Conservation (phyloP, 495 filamentous ascomycete species). For the Extremus antarcticus region DNA sequence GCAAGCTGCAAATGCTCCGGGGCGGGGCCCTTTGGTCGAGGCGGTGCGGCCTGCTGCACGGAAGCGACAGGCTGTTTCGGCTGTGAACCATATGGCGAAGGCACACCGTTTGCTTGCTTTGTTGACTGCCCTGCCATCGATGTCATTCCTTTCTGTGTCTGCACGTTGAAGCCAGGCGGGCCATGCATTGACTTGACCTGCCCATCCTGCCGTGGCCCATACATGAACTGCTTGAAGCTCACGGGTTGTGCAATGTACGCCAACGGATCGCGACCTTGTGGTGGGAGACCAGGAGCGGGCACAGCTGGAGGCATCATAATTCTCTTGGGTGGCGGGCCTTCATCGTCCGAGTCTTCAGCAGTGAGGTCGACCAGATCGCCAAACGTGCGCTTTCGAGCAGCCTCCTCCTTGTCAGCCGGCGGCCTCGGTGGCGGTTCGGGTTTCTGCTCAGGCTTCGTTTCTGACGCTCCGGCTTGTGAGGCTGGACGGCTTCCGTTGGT, state of each 20-base stretch:
- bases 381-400: slow-evolving; percentile 38
- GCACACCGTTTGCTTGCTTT: neutral
- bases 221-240: neutral
- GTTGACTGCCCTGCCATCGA: neutral
- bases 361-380: slow-evolving; percentile 42
- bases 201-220: neutral
- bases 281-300: neutral
- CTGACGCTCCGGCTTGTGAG: slow-evolving; percentile 2
- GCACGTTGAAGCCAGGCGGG: neutral
- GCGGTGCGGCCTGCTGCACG: neutral
- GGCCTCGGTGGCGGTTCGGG: slow-evolving; percentile 13
- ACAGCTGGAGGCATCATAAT: neutral
- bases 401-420: slow-evolving; percentile 31
- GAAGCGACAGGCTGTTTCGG: neutral
- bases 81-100: neutral
- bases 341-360: slow-evolving; percentile 32
- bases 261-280: neutral
- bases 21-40: slow-evolving; percentile 4
- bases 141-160: neutral
- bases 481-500: neutral
- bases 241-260: neutral
- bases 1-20: slow-evolving; percentile 4
- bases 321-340: slow-evolving; percentile 23
- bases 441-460: slow-evolving; percentile 11
- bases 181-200: neutral